These are phyloP conservation scores for Quercus lobata DNA, from an alignment of 331 rosid genomes.

Conservation along the genomic window DNA sequence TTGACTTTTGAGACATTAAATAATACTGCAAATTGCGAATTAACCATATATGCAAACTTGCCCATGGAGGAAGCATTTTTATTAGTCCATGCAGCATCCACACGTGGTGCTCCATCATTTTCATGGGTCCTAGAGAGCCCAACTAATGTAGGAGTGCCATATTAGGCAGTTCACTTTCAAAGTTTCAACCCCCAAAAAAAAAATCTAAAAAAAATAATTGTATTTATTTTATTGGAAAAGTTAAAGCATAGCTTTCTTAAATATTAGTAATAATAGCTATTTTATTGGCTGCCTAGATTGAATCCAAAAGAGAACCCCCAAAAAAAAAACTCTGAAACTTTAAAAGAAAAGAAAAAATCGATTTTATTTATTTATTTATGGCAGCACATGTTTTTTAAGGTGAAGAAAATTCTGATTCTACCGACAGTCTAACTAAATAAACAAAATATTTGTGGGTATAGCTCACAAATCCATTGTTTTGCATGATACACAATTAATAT, in stretches of 20 bases:
- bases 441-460: not conserved
- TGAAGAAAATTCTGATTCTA: not conserved
- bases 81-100: conserved; percentile 21
- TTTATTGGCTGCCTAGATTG: not conserved
- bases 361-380: not conserved
- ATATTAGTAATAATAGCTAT: not conserved
- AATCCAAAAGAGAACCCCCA: not conserved
- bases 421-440: not conserved
- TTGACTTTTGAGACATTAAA: conserved; percentile 16
- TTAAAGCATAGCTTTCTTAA: not conserved
- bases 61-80: conserved; percentile 24
- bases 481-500: not conserved
- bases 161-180: not conserved
- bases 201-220: not conserved
- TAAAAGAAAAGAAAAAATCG: not conserved
- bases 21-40: conserved; percentile 28
- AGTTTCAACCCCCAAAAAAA: not conserved
- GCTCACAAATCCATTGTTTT: not conserved
- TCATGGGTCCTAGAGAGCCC: conserved; percentile 28
- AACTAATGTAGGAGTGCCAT: not conserved
- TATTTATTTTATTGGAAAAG: not conserved
- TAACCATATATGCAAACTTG: conserved; percentile 18
- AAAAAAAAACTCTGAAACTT: not conserved
- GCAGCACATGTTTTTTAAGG: not conserved
- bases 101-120: conserved; percentile 47